Conservation (phyloP, 2,329 filamentous ascomycete genomes). For the Fusarium goolgardi region DNA sequence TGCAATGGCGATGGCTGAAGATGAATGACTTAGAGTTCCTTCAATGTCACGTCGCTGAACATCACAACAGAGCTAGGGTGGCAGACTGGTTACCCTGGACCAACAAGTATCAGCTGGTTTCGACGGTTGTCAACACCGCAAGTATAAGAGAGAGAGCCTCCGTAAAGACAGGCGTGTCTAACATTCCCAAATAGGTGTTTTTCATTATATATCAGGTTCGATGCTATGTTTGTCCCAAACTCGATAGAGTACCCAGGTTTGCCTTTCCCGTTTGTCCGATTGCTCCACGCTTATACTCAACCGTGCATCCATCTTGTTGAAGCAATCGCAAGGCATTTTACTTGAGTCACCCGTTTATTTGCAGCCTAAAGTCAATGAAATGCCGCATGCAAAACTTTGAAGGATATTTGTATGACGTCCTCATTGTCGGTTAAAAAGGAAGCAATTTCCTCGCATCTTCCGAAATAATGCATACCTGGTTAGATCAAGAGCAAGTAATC, state of each 20-base stretch:
- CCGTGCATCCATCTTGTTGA: not conserved
- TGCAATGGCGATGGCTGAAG: not conserved
- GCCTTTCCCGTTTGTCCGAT: not conserved
- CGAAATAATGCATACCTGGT: constrained; percentile 13
- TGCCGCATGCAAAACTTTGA: not conserved
- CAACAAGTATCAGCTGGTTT: not conserved
- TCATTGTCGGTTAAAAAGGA: constrained; percentile 11
- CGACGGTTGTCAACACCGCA: not conserved
- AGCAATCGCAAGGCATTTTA: not conserved
- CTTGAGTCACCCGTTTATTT: constrained; percentile 1
- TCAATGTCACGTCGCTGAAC: not conserved
- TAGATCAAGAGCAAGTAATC: constrained; percentile 25
- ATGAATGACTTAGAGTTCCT: constrained; percentile 4
- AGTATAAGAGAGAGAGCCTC: not conserved
- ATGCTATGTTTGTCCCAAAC: not conserved
- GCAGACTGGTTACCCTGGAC: constrained; percentile 28
- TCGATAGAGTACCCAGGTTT: not conserved
- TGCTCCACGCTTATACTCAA: not conserved
- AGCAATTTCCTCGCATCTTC: constrained; percentile 11
- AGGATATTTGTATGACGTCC: constrained; percentile 4
- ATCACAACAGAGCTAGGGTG: not conserved
- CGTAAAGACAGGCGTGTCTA: not conserved
- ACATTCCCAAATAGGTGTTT: not conserved
- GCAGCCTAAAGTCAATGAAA: constrained; percentile 19
- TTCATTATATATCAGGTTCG: not conserved